phyloP scores from a whole-genome alignment of 257 asterid species.

The Phtheirospermum japonicum region DNA sequence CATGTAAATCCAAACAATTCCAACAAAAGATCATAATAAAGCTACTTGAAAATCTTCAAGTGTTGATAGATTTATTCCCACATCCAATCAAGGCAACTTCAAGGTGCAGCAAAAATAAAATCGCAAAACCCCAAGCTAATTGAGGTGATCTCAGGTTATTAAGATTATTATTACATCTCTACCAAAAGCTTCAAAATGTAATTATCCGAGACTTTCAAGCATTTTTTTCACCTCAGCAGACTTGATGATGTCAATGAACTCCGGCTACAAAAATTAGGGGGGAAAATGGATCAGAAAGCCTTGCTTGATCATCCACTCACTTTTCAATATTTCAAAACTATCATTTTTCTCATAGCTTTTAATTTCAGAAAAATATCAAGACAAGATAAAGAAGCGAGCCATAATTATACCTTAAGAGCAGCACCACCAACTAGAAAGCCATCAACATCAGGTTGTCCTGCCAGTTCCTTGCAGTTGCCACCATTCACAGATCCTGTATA shows the following conservation, averaged over 20 bases:
- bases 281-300: not conserved
- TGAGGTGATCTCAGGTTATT: not conserved
- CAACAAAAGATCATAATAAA: too few relatives aligned
- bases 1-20: too few relatives aligned
- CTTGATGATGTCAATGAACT: conserved; percentile 90
- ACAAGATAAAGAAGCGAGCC: not conserved
- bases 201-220: conserved; percentile 35
- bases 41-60: not conserved
- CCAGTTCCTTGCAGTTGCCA: conserved; percentile 81
- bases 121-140: not conserved
- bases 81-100: not conserved
- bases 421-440: conserved; percentile 94
- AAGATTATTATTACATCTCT: conserved; percentile 26
- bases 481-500: conserved; percentile 78
- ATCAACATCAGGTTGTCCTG: conserved; percentile 66
- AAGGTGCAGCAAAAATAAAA: not conserved
- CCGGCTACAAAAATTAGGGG: conserved; percentile 45
- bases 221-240: conserved; percentile 76
- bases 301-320: not conserved
- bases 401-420: conserved; percentile 62
- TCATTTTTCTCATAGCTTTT: not conserved
- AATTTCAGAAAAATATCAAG: not conserved
- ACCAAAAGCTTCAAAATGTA: conserved; percentile 38
- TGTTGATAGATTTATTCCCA: conserved; percentile 29
- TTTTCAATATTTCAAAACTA: not conserved